Conservation (phyloP, 805 yeast species). For the Soucietia sequanensis region DNA sequence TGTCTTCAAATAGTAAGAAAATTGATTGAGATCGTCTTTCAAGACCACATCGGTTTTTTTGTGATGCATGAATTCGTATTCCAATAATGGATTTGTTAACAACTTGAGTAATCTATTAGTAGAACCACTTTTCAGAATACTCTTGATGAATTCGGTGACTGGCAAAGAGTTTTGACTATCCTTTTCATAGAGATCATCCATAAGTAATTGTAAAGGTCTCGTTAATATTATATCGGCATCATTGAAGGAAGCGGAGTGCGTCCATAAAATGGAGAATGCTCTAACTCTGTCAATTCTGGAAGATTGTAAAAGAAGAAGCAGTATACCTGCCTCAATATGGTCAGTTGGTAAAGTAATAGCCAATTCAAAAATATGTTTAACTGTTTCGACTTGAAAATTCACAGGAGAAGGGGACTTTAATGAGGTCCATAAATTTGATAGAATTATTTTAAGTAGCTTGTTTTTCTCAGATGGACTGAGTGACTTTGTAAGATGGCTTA, state of each 20-base stretch:
- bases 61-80: constrained; percentile 33
- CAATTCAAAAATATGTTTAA: constrained; percentile 60
- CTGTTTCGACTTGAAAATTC: constrained; percentile 66
- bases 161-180: constrained; percentile 42
- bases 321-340: constrained; percentile 71
- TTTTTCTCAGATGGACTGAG: constrained; percentile 32
- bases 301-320: constrained; percentile 49
- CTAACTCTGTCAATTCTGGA: constrained; percentile 38
- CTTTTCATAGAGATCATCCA: constrained; percentile 58
- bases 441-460: constrained; percentile 37
- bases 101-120: constrained; percentile 62
- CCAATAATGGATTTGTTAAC: constrained; percentile 51
- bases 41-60: constrained; percentile 23
- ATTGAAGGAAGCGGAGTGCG: constrained; percentile 53
- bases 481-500: constrained; percentile 31
- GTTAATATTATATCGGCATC: constrained; percentile 52
- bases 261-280: constrained; percentile 72
- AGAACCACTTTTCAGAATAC: constrained; percentile 49
- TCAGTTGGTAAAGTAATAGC: constrained; percentile 51
- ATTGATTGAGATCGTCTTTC: constrained; percentile 61
- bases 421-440: constrained; percentile 55
- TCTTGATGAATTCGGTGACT: constrained; percentile 50
- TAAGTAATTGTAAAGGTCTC: constrained; percentile 62
- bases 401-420: constrained; percentile 48
- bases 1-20: constrained; percentile 59